Evolutionary conservation across 1,284 basidiomycete species (phyloP).

Genomic region (Meripilus lineatus): DNA sequence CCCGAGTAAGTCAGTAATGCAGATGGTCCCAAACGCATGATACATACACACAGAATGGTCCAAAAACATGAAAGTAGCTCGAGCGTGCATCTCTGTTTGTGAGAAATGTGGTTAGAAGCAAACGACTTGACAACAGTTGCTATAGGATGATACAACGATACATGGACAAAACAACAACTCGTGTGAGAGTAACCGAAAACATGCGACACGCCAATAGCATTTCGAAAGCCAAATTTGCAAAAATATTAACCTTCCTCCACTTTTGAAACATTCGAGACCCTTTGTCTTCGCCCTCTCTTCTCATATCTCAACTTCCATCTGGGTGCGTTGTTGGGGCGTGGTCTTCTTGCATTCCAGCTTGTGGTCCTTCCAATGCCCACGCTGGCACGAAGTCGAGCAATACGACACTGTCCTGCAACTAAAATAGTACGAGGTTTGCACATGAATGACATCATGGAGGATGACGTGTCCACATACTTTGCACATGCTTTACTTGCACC

Average conservation of each 20-base stretch:
- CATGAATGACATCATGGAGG: not conserved
- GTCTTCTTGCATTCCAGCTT: conserved; percentile 18
- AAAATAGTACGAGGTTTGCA: not conserved
- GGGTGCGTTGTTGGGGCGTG: conserved; percentile 11
- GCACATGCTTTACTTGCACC: conserved; percentile 19
- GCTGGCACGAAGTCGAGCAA: conserved; percentile 24
- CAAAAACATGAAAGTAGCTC: too few relatives aligned
- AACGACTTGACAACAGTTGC: too few relatives aligned
- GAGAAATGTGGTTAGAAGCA: too few relatives aligned
- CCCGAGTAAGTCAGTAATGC: too few relatives aligned
- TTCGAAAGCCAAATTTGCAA: conserved; percentile 2
- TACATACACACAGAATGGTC: too few relatives aligned
- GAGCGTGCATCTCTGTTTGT: too few relatives aligned
- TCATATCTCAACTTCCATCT: conserved; percentile 13
- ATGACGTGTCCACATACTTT: not conserved
- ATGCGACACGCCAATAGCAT: not conserved
- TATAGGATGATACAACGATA: too few relatives aligned
- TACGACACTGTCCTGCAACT: conserved; percentile 21
- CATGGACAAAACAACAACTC: not conserved
- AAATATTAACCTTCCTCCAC: too few relatives aligned
- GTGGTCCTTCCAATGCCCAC: conserved; percentile 21
- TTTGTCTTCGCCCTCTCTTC: too few relatives aligned
- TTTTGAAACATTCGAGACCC: too few relatives aligned
- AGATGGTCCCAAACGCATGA: too few relatives aligned
- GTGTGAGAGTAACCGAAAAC: not conserved